Percentiles rank a stretch among this genome's conserved stretches.
Evolutionary conservation across 2,329 filamentous ascomycete genomes (phyloP).

Genomic region (Hymenoscyphus salicellus): DNA sequence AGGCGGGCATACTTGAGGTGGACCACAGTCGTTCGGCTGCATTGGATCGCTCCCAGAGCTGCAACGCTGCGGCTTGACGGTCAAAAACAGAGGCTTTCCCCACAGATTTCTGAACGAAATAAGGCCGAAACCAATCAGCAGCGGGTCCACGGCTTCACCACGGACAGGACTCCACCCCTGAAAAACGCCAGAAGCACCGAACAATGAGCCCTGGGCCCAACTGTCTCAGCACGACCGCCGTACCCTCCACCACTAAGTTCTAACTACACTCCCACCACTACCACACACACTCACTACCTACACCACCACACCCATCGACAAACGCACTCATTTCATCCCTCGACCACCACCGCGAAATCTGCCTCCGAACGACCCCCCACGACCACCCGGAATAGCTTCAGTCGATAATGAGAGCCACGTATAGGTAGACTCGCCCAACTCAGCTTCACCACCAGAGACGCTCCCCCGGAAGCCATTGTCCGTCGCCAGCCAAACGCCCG

Average conservation of each 20-base stretch:
- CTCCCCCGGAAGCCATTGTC: not conserved
- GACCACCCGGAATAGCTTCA: not conserved
- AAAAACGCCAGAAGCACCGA: constrained; percentile 5
- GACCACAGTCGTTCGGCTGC: not conserved
- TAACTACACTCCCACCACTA: not conserved
- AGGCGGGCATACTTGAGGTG: too few species aligned
- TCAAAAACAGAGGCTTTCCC: constrained; percentile 13
- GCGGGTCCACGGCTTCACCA: constrained; percentile 6
- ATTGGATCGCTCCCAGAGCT: not conserved
- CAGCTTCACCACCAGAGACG: not conserved
- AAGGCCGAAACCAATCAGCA: constrained; percentile 13
- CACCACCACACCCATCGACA: not conserved
- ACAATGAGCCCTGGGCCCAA: not conserved
- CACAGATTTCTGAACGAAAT: constrained; percentile 12
- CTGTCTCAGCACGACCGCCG: not conserved
- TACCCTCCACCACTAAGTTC: not conserved
- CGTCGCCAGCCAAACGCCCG: not conserved
- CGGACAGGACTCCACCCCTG: not conserved
- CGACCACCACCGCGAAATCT: not conserved
- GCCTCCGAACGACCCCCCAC: not conserved
- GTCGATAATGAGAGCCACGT: not conserved
- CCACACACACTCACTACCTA: not conserved
- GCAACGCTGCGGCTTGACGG: constrained; percentile 1
- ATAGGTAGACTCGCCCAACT: not conserved
- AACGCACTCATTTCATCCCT: not conserved